Percentiles rank a stretch among this genome's conserved stretches.
Conservation (phyloP, 1,284 basidiomycete species). For the Puccinia coronata region DNA sequence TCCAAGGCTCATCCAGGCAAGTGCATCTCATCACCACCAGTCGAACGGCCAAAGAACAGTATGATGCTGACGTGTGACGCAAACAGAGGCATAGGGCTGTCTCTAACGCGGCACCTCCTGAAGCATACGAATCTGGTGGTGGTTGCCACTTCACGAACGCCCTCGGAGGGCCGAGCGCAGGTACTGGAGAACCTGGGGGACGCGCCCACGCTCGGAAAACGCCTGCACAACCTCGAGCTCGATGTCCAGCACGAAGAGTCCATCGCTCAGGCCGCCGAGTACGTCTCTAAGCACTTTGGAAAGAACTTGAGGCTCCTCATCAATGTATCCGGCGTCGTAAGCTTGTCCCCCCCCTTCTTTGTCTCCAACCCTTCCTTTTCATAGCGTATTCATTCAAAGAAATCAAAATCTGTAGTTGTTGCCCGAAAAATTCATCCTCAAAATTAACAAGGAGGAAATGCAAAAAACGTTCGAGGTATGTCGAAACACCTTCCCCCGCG, state of each 20-base stretch:
- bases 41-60: no score
- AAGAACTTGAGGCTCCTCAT: slow-evolving; percentile 54
- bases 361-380: no score
- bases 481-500: no score
- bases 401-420: slow-evolving; percentile 26
- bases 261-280: slow-evolving; percentile 52
- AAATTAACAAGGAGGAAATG: slow-evolving; percentile 54
- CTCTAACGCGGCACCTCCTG: slow-evolving; percentile 50
- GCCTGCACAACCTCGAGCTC: slow-evolving; percentile 54
- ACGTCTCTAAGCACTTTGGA: slow-evolving; percentile 54
- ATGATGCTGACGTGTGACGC: no score
- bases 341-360: not conserved
- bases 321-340: slow-evolving; percentile 56
- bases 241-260: slow-evolving; percentile 56
- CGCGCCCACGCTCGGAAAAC: slow-evolving; percentile 4
- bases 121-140: slow-evolving; percentile 54
- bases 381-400: no score
- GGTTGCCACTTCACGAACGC: slow-evolving; percentile 55
- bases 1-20: slow-evolving; percentile 46
- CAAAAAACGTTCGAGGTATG: slow-evolving; percentile 54
- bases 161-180: slow-evolving; percentile 53
- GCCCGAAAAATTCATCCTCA: slow-evolving; percentile 56
- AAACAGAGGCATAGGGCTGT: slow-evolving; percentile 45
- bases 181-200: slow-evolving; percentile 51
- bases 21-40: not conserved